These are phyloP conservation scores for Triglochin maritima DNA, from an alignment of 106 monocot genomes.

Conservation along the genomic window DNA sequence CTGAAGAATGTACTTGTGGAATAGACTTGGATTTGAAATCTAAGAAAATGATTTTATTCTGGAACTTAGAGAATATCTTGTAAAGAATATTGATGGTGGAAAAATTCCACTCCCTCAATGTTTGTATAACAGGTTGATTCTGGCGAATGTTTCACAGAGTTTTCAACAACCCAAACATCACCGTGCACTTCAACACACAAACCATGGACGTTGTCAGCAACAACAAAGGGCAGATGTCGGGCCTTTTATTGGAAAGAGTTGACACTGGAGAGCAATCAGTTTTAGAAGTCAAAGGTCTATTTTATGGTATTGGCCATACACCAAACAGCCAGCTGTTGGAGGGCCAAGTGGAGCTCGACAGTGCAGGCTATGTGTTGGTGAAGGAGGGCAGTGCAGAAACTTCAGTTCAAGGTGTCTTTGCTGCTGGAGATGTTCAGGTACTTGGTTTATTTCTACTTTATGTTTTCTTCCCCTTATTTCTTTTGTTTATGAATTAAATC, in stretches of 20 bases:
- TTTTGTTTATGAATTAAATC: neutral
- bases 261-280: constrained; percentile 67
- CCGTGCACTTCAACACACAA: constrained; percentile 94
- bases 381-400: constrained; percentile 70
- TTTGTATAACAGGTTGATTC: constrained; percentile 99
- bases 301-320: constrained; percentile 91
- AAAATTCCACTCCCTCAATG: constrained; percentile 75
- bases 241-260: constrained; percentile 45
- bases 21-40: neutral
- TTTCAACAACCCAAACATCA: constrained; percentile 86
- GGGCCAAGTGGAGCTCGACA: constrained; percentile 84
- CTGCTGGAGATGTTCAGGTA: constrained; percentile 99
- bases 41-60: no score
- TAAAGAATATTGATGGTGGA: constrained; percentile 27
- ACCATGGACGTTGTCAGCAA: constrained; percentile 77
- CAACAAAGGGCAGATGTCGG: constrained; percentile 86
- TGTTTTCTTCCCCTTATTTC: neutral
- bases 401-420: constrained; percentile 94
- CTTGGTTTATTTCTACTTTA: neutral
- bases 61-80: constrained; percentile 2
- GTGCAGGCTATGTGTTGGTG: constrained; percentile 64
- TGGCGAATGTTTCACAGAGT: constrained; percentile 99
- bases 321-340: constrained; percentile 88
- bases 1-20: neutral
- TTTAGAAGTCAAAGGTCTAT: constrained; percentile 82